Conservation (phyloP, 2,329 filamentous ascomycete species). For the Coniochaeta hoffmannii region DNA sequence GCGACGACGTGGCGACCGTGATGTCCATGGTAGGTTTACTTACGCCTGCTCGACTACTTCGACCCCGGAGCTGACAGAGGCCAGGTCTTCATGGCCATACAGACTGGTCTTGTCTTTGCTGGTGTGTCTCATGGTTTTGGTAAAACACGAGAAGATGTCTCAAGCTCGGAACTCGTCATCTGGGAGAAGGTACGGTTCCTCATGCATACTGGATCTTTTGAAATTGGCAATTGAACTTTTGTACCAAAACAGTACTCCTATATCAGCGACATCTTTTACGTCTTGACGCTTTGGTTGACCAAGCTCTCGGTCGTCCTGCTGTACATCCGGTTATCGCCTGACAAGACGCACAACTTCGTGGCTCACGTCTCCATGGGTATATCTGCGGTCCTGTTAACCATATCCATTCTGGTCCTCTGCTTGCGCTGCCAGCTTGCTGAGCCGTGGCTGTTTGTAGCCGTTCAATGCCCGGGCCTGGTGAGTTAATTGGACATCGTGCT, state of each 20-base stretch:
- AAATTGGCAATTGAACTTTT: background rate
- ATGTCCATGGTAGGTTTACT: constrained; percentile 18
- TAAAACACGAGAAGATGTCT: constrained; percentile 19
- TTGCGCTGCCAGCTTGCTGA: constrained; percentile 29
- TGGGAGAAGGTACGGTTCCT: constrained; percentile 25
- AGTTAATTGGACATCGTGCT: constrained; percentile 4
- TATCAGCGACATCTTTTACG: constrained; percentile 32
- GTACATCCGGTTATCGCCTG: constrained; percentile 34
- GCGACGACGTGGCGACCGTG: constrained; percentile 25
- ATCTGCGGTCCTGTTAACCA: constrained; percentile 27
- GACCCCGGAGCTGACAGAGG: background rate
- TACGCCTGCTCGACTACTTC: background rate
- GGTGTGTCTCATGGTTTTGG: constrained; percentile 31
- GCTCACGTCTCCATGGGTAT: constrained; percentile 25
- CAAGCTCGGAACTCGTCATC: constrained; percentile 7
- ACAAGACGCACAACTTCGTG: constrained; percentile 27
- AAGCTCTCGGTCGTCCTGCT: constrained; percentile 34
- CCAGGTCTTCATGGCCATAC: constrained; percentile 25
- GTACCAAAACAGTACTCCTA: constrained; percentile 21
- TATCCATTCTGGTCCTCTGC: constrained; percentile 29
- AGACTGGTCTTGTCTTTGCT: constrained; percentile 28
- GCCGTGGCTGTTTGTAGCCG: constrained; percentile 26
- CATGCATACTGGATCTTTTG: background rate
- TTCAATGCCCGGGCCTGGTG: constrained; percentile 23
- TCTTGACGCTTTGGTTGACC: constrained; percentile 31